These are phyloP conservation scores for Solanum piurae DNA, from an alignment of 257 asterid genomes.

Conservation along the genomic window DNA sequence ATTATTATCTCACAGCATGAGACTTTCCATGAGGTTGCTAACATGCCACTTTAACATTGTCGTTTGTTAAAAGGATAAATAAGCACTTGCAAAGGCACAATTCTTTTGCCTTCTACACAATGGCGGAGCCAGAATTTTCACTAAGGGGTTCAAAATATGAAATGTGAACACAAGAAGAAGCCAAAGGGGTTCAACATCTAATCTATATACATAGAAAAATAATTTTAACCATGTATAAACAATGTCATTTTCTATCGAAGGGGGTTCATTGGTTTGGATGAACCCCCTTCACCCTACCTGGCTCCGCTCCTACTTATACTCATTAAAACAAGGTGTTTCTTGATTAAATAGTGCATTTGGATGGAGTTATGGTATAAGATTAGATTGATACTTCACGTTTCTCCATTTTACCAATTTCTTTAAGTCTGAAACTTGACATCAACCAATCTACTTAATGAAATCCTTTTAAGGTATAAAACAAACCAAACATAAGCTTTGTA, in stretches of 20 bases:
- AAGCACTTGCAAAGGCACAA: background rate
- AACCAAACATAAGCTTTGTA: background rate
- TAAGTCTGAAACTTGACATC: background rate
- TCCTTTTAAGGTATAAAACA: background rate
- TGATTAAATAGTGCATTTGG: background rate
- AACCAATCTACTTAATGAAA: background rate
- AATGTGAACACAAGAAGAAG: background rate
- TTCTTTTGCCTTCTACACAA: background rate
- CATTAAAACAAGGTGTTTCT: background rate
- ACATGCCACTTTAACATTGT: background rate
- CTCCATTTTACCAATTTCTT: background rate
- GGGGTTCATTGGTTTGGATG: background rate
- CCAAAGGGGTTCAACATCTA: background rate
- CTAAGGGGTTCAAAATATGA: background rate
- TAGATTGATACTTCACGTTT: background rate
- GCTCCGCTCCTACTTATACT: background rate
- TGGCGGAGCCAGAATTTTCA: background rate
- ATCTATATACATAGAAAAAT: background rate
- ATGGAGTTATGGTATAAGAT: background rate
- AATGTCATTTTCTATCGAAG: fast-evolving
- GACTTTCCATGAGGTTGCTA: background rate
- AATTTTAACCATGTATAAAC: background rate
- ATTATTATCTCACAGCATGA: background rate
- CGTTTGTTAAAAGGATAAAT: background rate
- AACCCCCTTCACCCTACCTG: background rate